Conservation (phyloP, 2,329 filamentous ascomycete species). For the Colletotrichum ledebouriae region DNA sequence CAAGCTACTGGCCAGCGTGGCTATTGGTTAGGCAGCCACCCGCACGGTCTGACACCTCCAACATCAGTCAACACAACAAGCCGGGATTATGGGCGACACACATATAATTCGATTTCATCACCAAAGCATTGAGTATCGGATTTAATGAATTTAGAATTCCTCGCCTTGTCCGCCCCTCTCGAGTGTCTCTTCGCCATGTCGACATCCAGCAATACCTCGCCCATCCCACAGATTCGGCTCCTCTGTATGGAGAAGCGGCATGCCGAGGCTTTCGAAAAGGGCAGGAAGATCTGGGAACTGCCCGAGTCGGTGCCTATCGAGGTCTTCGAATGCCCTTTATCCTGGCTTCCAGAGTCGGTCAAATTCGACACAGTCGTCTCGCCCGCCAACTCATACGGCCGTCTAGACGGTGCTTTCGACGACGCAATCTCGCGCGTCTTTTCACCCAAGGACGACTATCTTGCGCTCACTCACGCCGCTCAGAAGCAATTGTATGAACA, state of each 20-base stretch:
- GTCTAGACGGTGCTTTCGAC: conserved; percentile 68
- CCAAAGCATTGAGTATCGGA: too few species aligned
- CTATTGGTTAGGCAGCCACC: background rate
- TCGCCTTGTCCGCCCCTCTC: too few species aligned
- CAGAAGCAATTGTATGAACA: conserved; percentile 60
- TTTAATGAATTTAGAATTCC: too few species aligned
- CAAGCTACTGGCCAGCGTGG: background rate
- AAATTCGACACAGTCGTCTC: conserved; percentile 65
- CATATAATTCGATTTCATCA: too few species aligned
- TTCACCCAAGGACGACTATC: conserved; percentile 59
- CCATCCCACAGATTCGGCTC: conserved; percentile 56
- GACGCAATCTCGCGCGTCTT: conserved; percentile 65
- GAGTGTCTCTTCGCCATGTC: background rate
- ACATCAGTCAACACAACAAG: too few species aligned
- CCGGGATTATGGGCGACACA: too few species aligned
- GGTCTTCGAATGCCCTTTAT: conserved; percentile 56
- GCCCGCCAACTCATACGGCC: conserved; percentile 67
- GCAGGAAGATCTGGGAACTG: conserved; percentile 50
- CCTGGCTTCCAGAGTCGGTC: conserved; percentile 50
- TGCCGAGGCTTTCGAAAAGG: conserved; percentile 56
- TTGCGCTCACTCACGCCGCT: conserved; percentile 60
- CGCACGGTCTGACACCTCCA: too few species aligned
- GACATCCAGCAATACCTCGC: background rate
- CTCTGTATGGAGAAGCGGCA: conserved; percentile 57
- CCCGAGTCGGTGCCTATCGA: conserved; percentile 49